Conservation (phyloP, 345 rosid genomes). For the Heritiera fomes region DNA sequence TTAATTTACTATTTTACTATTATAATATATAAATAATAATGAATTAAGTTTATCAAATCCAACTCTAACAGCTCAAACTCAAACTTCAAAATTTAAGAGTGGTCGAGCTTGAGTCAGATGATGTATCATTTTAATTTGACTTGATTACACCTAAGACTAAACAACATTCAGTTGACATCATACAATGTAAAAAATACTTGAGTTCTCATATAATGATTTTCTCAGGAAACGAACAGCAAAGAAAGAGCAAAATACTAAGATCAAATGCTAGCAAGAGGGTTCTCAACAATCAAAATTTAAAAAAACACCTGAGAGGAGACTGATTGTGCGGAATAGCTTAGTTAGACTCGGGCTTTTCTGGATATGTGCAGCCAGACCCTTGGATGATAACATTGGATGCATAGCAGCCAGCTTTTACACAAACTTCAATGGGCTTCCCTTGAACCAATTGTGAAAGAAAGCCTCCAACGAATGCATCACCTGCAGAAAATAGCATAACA, state of each 20-base stretch:
- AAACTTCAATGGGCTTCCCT: slow-evolving; percentile 70
- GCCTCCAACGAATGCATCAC: slow-evolving; percentile 90
- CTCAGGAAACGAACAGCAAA: not conserved
- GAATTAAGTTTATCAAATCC: too few species aligned
- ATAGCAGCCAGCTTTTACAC: slow-evolving; percentile 81
- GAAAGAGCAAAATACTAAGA: not conserved
- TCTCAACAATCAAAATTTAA: slow-evolving; percentile 17
- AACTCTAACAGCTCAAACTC: too few species aligned
- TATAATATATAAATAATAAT: too few species aligned
- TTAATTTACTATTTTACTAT: too few species aligned
- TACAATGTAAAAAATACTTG: not conserved
- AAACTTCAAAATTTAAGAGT: too few species aligned
- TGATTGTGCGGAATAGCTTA: slow-evolving; percentile 16
- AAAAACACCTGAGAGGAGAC: slow-evolving; percentile 13
- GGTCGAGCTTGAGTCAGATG: too few species aligned
- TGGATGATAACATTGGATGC: slow-evolving; percentile 87
- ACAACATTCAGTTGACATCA: not conserved
- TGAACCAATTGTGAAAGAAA: slow-evolving; percentile 82
- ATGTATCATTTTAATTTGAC: too few species aligned
- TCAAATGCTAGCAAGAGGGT: slow-evolving; percentile 11
- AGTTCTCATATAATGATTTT: not conserved
- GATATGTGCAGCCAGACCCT: slow-evolving; percentile 94
- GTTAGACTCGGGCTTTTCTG: slow-evolving; percentile 55
- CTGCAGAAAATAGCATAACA: slow-evolving; percentile 30
- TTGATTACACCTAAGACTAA: not conserved